Evolutionary conservation across 2,329 filamentous ascomycete species (phyloP).

Genomic region (Harringtonia lauricola): DNA sequence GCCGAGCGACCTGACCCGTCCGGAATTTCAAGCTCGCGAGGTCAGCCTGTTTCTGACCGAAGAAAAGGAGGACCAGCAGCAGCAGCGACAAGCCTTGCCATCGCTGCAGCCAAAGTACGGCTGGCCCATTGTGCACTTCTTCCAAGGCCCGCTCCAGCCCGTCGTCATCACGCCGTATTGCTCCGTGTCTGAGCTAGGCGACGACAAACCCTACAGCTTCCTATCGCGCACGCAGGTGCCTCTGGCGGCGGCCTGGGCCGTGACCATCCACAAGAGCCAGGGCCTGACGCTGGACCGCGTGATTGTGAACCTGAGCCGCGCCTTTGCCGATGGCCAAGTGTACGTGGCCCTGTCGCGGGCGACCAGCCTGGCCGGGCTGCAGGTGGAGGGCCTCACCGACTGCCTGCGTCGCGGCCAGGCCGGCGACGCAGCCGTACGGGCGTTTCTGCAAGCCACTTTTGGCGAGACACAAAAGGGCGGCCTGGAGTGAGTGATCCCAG

Average conservation of each 20-base stretch:
- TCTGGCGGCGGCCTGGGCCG: slow-evolving; percentile 47
- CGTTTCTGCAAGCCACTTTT: slow-evolving; percentile 13
- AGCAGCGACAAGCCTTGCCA: not conserved
- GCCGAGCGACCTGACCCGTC: no score
- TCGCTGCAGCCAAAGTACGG: not conserved
- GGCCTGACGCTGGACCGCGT: slow-evolving; percentile 51
- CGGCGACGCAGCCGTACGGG: slow-evolving; percentile 22
- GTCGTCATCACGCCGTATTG: slow-evolving; percentile 43
- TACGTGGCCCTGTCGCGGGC: slow-evolving; percentile 53
- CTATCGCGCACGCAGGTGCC: slow-evolving; percentile 51
- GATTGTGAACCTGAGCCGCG: slow-evolving; percentile 37
- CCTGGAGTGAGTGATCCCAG: no score
- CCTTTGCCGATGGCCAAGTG: slow-evolving; percentile 46
- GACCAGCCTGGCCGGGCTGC: slow-evolving; percentile 36
- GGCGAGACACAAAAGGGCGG: not conserved
- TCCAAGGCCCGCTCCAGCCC: slow-evolving; percentile 31
- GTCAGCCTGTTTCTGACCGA: no score
- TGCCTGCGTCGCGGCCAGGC: slow-evolving; percentile 18
- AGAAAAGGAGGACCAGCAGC: slow-evolving; percentile 11
- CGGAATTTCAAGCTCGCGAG: no score
- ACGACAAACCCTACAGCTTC: slow-evolving; percentile 31
- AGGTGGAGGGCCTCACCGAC: slow-evolving; percentile 21
- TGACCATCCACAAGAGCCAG: slow-evolving; percentile 53
- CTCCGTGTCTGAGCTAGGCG: slow-evolving; percentile 33
- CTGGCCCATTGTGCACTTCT: slow-evolving; percentile 18